These are phyloP conservation scores for Amanita muscaria DNA, from an alignment of 768 basidiomycete species.

Conservation along the genomic window DNA sequence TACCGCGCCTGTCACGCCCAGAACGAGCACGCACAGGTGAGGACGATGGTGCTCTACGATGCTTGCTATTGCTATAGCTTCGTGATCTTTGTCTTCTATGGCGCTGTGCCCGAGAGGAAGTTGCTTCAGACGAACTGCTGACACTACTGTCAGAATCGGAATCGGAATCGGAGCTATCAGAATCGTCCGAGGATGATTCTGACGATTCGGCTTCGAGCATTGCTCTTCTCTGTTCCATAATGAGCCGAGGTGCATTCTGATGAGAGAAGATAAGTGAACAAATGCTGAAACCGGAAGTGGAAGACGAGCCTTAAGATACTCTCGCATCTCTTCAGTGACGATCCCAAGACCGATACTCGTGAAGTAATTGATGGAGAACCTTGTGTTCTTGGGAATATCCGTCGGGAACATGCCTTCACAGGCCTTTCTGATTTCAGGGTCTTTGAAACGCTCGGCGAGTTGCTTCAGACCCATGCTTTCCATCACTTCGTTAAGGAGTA, in stretches of 20 bases:
- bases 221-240: conserved; percentile 90
- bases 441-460: conserved; percentile 85
- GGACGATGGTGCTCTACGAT: conserved; percentile 19
- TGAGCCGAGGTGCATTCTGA: conserved; percentile 84
- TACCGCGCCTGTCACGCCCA: conserved; percentile 11
- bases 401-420: conserved; percentile 89
- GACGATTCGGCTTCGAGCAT: conserved; percentile 66
- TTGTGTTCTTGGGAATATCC: conserved; percentile 93
- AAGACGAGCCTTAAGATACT: conserved; percentile 75
- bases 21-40: conserved; percentile 15
- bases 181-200: conserved; percentile 26
- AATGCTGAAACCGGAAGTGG: neutral
- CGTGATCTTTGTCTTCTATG: conserved; percentile 15
- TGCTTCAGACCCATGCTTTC: conserved; percentile 87
- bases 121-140: conserved; percentile 18
- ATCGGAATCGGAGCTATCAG: conserved; percentile 33
- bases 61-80: conserved; percentile 16
- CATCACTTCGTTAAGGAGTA: conserved; percentile 91
- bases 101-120: conserved; percentile 15
- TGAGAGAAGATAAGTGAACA: neutral
- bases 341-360: conserved; percentile 88
- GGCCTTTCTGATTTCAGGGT: conserved; percentile 66
- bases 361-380: conserved; percentile 97
- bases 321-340: conserved; percentile 94
- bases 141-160: conserved; percentile 25